These are phyloP conservation scores for Annulohypoxylon truncatum DNA, from an alignment of 2,329 filamentous ascomycete species.

Conservation along the genomic window DNA sequence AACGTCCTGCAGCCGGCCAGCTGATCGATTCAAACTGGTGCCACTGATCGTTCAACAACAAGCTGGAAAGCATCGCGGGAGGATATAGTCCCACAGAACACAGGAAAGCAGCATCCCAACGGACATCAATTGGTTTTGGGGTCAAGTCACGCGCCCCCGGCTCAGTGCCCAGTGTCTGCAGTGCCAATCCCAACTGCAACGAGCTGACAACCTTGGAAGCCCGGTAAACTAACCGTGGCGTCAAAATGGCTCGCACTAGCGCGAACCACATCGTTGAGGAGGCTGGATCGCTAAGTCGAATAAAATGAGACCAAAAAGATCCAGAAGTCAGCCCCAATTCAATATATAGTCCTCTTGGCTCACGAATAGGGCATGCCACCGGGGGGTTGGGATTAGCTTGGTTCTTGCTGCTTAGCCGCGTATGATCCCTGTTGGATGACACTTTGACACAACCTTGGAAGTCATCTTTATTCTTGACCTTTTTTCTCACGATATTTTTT, in stretches of 20 bases:
- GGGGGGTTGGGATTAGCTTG: constrained; percentile 12
- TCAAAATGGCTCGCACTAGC: constrained; percentile 40
- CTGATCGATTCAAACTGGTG: constrained; percentile 27
- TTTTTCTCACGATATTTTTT: constrained; percentile 9
- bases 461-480: neutral
- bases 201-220: constrained; percentile 13
- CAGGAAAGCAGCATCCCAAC: constrained; percentile 16
- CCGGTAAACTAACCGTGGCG: constrained; percentile 33
- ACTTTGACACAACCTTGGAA: neutral
- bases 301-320: constrained; percentile 28
- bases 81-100: constrained; percentile 29
- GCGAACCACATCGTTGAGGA: constrained; percentile 31
- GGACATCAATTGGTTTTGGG: constrained; percentile 17
- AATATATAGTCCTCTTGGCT: constrained; percentile 28
- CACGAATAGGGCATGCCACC: constrained; percentile 31
- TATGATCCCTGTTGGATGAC: constrained; percentile 20
- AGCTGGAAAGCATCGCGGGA: constrained; percentile 24
- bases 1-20: constrained; percentile 29
- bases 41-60: constrained; percentile 17
- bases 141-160: constrained; percentile 24
- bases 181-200: constrained; percentile 20
- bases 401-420: constrained; percentile 14
- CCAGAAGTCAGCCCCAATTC: constrained; percentile 36
- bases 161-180: constrained; percentile 8
- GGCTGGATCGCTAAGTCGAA: constrained; percentile 25